Percentiles rank a stretch among this genome's conserved stretches.
phyloP scores from a whole-genome alignment of 306 rosid genomes.

The Casuarina cunninghamiana region DNA sequence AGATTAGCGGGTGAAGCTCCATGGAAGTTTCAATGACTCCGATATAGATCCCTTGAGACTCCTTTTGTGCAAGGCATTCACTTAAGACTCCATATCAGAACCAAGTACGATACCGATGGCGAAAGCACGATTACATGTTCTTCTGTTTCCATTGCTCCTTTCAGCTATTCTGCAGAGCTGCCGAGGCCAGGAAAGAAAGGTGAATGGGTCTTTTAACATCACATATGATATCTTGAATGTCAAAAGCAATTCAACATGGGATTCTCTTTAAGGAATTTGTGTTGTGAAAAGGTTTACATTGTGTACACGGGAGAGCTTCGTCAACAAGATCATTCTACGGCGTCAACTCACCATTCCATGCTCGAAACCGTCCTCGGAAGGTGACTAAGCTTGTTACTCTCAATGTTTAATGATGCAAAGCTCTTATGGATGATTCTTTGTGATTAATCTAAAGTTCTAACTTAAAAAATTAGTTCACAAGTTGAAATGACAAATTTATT shows the following conservation, averaged over 20 bases:
- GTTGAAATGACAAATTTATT: too few relatives aligned
- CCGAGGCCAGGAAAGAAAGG: constrained; percentile 34
- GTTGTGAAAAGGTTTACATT: constrained; percentile 15
- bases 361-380: constrained; percentile 33
- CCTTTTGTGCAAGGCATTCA: background rate
- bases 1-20: background rate
- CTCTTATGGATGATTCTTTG: too few relatives aligned
- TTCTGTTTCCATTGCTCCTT: constrained; percentile 17
- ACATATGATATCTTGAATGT: background rate
- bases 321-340: constrained; percentile 6
- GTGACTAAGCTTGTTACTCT: constrained; percentile 3
- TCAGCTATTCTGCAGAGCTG: constrained; percentile 27
- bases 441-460: too few relatives aligned
- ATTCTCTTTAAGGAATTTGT: background rate
- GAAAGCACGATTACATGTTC: constrained; percentile 13
- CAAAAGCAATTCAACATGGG: constrained; percentile 1
- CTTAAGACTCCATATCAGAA: background rate
- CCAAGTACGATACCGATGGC: constrained; percentile 7
- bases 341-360: constrained; percentile 28
- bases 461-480: too few relatives aligned
- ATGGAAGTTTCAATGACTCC: background rate
- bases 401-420: background rate
- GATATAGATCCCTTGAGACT: background rate
- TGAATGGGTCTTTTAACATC: background rate
- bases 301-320: constrained; percentile 36